Conservation (phyloP, 306 rosid genomes). For the Sicyos edulis region DNA sequence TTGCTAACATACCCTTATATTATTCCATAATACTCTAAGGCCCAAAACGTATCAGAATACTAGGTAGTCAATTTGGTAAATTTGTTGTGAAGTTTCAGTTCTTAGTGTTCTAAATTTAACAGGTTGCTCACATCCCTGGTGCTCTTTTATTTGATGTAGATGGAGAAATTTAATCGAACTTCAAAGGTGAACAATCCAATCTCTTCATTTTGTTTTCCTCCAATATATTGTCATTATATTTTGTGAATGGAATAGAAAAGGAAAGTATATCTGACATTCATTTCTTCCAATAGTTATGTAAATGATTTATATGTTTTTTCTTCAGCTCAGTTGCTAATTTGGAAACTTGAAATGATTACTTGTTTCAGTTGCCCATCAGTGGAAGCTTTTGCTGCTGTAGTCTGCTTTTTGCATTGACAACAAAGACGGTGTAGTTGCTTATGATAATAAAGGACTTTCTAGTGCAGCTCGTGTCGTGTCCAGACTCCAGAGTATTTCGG, state of each 20-base stretch:
- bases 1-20: too few relatives aligned
- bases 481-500: slow-evolving; percentile 82
- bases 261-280: too few relatives aligned
- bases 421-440: slow-evolving; percentile 75
- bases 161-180: slow-evolving; percentile 67
- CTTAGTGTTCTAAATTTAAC: slow-evolving; percentile 21
- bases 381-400: slow-evolving; percentile 97
- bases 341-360: too few relatives aligned
- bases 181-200: slow-evolving; percentile 45
- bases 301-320: too few relatives aligned
- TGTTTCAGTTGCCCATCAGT: slow-evolving; percentile 62
- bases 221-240: background rate
- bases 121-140: slow-evolving; percentile 99
- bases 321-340: slow-evolving; percentile 39
- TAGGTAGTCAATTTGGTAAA: slow-evolving; percentile 41
- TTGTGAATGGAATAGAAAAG: background rate
- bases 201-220: slow-evolving; percentile 16
- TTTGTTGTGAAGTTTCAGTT: background rate
- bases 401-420: slow-evolving; percentile 83
- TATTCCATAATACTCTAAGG: too few relatives aligned
- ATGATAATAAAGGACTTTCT: slow-evolving; percentile 91
- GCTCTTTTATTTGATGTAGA: slow-evolving; percentile 97
- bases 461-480: slow-evolving; percentile 92
- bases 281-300: too few relatives aligned
- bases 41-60: too few relatives aligned